A percentile compares a stretch with the other conserved stretches of the same genome.
phyloP scores from a whole-genome alignment of 1,284 basidiomycete species.

The Sutorius eximius region DNA sequence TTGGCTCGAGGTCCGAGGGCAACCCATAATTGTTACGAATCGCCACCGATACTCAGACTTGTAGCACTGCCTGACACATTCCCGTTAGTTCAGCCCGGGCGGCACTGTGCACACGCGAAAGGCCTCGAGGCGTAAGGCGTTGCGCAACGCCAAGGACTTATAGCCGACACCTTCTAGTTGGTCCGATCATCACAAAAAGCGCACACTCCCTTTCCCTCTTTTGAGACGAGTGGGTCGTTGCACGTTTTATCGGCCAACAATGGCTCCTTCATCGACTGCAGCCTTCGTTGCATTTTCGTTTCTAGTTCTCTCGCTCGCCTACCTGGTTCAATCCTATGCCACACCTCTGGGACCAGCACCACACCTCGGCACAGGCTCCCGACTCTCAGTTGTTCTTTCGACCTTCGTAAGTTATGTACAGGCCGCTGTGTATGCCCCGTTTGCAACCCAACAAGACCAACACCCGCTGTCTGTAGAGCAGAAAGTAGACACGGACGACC shows the following conservation, averaged over 20 bases:
- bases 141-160: conserved; percentile 15
- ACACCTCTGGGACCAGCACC: conserved; percentile 36
- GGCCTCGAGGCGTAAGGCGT: conserved; percentile 26
- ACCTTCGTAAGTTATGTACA: conserved; percentile 26
- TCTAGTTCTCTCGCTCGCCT: conserved; percentile 33
- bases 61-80: conserved; percentile 23
- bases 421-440: conserved; percentile 23
- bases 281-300: conserved; percentile 27
- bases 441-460: conserved; percentile 22
- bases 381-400: conserved; percentile 26
- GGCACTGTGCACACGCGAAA: conserved; percentile 24
- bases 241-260: conserved; percentile 6
- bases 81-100: conserved; percentile 10
- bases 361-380: conserved; percentile 29
- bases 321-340: conserved; percentile 31
- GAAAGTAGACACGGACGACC: conserved; percentile 8
- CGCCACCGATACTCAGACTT: neutral
- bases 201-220: conserved; percentile 1
- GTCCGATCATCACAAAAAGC: conserved; percentile 7
- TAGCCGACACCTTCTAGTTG: conserved; percentile 14
- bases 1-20: neutral
- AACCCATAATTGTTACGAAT: neutral
- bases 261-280: conserved; percentile 25
- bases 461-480: conserved; percentile 8
- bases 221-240: conserved; percentile 5